A percentile compares a stretch with the other conserved stretches of the same genome.
Evolutionary conservation across 1,284 basidiomycete species (phyloP).

Genomic region (Moesziomyces globuligerus): DNA sequence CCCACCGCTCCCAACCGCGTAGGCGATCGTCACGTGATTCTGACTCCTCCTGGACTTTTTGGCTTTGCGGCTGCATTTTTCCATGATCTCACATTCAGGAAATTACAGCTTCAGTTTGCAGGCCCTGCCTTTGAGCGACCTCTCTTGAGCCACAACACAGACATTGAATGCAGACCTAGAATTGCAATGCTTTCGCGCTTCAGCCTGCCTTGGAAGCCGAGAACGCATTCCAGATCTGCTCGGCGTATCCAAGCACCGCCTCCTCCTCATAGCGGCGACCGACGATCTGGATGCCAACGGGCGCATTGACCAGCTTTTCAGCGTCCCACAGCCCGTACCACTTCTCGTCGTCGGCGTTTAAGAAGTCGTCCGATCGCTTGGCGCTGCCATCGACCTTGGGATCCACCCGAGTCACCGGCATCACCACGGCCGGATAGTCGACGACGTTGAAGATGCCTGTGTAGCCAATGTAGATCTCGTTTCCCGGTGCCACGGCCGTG

Average conservation of each 20-base stretch:
- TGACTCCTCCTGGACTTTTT: too few relatives aligned
- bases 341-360: constrained; percentile 53
- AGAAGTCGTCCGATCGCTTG: constrained; percentile 65
- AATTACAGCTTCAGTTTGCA: background rate
- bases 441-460: constrained; percentile 73
- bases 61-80: background rate
- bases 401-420: constrained; percentile 70
- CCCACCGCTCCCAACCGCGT: constrained; percentile 6
- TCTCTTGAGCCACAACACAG: too few relatives aligned
- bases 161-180: too few relatives aligned
- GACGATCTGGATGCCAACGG: constrained; percentile 77
- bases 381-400: constrained; percentile 73
- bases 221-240: constrained; percentile 33
- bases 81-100: background rate
- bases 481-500: constrained; percentile 72
- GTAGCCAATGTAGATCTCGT: constrained; percentile 67
- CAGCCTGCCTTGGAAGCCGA: constrained; percentile 8
- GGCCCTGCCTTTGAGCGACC: too few relatives aligned
- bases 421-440: constrained; percentile 75
- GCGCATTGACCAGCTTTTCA: constrained; percentile 73
- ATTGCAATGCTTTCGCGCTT: too few relatives aligned
- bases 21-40: constrained; percentile 11
- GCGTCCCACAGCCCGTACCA: constrained; percentile 54
- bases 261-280: constrained; percentile 79
- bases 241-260: constrained; percentile 71